Percentiles rank a stretch among this genome's conserved stretches.
Conservation (phyloP, 441 rosid genomes). For the Dalechampia spathulata region DNA sequence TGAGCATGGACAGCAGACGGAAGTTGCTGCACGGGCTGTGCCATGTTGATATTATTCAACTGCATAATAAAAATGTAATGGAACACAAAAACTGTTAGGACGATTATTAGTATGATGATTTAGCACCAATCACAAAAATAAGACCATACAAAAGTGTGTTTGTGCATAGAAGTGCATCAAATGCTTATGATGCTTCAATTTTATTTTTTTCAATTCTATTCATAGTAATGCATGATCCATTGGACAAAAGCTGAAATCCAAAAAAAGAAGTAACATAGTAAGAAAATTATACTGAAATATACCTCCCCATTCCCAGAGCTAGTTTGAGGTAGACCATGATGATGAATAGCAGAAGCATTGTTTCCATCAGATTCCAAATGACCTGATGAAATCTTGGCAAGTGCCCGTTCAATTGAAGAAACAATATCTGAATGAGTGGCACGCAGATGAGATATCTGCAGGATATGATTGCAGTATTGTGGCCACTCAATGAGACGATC, state of each 20-base stretch:
- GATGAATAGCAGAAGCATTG: constrained; percentile 38
- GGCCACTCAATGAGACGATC: constrained; percentile 98
- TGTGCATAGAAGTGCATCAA: too few relatives aligned
- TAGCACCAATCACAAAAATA: too few relatives aligned
- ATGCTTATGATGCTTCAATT: neutral
- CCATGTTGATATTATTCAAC: constrained; percentile 35
- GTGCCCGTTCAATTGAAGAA: constrained; percentile 82
- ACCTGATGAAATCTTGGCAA: constrained; percentile 82
- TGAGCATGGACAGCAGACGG: constrained; percentile 48
- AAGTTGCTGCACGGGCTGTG: constrained; percentile 46
- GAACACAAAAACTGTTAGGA: neutral
- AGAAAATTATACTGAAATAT: constrained; percentile 6
- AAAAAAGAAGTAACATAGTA: neutral
- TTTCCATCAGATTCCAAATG: constrained; percentile 65
- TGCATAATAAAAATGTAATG: constrained; percentile 24
- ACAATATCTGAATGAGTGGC: constrained; percentile 82
- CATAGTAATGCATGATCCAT: neutral
- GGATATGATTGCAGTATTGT: constrained; percentile 95
- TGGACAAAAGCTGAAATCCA: too few relatives aligned
- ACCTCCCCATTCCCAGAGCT: constrained; percentile 72
- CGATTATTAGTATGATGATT: neutral
- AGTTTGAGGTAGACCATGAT: constrained; percentile 44
- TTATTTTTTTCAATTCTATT: too few relatives aligned
- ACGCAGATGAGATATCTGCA: constrained; percentile 97
- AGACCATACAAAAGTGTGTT: too few relatives aligned